Conservation (phyloP, 2,329 filamentous ascomycete genomes). For the Alternaria consortialis region DNA sequence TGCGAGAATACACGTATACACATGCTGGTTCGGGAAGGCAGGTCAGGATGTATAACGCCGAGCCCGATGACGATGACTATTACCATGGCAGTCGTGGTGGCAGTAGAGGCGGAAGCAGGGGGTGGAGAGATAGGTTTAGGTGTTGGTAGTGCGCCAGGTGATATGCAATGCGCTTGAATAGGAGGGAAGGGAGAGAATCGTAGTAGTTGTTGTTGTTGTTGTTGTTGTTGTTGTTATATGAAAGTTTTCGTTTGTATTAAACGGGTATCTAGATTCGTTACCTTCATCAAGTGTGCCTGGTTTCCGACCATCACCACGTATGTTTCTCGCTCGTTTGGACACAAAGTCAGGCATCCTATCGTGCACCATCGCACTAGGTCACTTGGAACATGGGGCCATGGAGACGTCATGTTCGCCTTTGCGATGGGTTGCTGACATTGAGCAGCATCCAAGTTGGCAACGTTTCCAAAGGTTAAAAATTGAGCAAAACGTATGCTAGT, state of each 20-base stretch:
- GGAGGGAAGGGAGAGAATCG: not conserved
- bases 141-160: not conserved
- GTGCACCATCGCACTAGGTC: not conserved
- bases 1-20: not conserved
- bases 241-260: conserved; percentile 2
- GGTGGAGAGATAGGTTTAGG: not conserved
- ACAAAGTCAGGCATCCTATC: not conserved
- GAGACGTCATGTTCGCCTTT: not conserved
- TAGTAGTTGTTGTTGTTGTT: not conserved
- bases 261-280: conserved; percentile 24
- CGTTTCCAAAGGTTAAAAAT: not conserved
- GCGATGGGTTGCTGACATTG: not conserved
- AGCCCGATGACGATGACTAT: not conserved
- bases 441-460: not conserved
- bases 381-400: not conserved
- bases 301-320: not conserved
- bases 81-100: not conserved
- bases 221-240: not conserved
- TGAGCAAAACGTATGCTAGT: not conserved
- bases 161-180: not conserved
- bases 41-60: not conserved
- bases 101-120: not conserved
- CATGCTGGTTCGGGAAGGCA: not conserved
- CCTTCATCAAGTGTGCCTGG: conserved; percentile 6
- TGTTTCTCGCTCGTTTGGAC: not conserved